These are phyloP conservation scores for Primulina tabacum DNA, from an alignment of 257 asterid species.

Conservation along the genomic window DNA sequence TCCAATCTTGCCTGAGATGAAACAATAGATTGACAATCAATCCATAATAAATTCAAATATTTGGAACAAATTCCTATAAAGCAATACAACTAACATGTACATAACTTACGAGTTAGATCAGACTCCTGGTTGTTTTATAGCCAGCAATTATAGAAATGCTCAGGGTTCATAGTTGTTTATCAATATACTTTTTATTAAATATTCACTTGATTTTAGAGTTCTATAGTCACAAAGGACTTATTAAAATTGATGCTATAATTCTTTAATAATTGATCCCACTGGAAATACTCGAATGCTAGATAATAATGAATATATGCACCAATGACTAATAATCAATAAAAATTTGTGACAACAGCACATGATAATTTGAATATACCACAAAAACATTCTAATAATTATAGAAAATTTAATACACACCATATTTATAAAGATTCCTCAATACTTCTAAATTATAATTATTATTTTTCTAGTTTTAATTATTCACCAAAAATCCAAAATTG, in stretches of 20 bases:
- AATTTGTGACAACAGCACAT: neutral
- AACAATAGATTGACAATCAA: conserved; percentile 21
- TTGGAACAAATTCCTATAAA: conserved; percentile 3
- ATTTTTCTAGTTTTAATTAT: no score
- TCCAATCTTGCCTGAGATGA: conserved; percentile 80
- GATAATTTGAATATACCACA: neutral
- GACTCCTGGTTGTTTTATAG: neutral
- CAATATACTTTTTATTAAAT: neutral
- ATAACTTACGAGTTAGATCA: neutral
- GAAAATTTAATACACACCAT: no score
- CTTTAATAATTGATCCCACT: neutral
- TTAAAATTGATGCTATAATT: neutral
- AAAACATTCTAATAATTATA: no score
- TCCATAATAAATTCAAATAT: conserved; percentile 18
- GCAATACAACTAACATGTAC: neutral
- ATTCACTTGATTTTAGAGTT: neutral
- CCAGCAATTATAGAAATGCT: neutral
- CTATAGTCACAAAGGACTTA: neutral
- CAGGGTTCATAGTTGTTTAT: neutral
- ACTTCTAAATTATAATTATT: no score
- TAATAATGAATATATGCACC: neutral
- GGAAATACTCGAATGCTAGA: neutral
- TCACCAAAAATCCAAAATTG: no score
- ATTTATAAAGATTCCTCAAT: no score
- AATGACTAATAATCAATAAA: neutral